Conservation (phyloP, 139 green algal genomes). For the Zygnema cylindricum region DNA sequence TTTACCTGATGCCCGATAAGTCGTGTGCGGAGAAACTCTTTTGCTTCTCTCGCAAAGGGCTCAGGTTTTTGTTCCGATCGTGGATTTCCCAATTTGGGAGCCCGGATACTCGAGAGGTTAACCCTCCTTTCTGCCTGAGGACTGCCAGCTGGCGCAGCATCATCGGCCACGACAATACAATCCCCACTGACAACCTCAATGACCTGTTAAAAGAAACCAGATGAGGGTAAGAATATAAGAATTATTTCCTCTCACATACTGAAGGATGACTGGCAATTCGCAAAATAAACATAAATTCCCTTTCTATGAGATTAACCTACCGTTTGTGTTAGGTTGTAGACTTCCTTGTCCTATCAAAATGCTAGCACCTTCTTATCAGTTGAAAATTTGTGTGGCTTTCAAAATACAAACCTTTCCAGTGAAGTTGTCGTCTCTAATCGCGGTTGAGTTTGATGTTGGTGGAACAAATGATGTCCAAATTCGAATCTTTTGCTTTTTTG, state of each 20-base stretch:
- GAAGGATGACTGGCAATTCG: too few species aligned
- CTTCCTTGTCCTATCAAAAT: too few species aligned
- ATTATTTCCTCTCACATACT: too few species aligned
- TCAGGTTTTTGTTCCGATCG: conserved; percentile 76
- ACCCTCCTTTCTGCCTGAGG: conserved; percentile 79
- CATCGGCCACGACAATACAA: conserved; percentile 84
- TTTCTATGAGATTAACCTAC: too few species aligned
- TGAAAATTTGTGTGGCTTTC: background rate
- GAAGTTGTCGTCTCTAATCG: conserved; percentile 58
- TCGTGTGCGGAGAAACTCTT: conserved; percentile 85
- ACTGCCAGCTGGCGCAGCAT: conserved; percentile 11
- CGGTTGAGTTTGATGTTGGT: conserved; percentile 62
- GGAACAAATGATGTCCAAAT: conserved; percentile 88
- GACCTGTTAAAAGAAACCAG: conserved; percentile 65
- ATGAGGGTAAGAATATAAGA: too few species aligned
- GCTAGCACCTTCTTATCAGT: too few species aligned
- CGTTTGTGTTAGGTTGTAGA: too few species aligned
- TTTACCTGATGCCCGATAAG: conserved; percentile 68
- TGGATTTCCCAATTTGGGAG: conserved; percentile 75
- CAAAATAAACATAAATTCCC: too few species aligned
- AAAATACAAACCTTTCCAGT: conserved; percentile 36
- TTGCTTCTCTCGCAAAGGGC: conserved; percentile 82
- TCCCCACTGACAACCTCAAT: conserved; percentile 91
- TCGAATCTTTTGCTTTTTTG: conserved; percentile 75
- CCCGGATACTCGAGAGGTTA: conserved; percentile 83